A percentile compares a stretch with the other conserved stretches of the same genome.
Conservation (phyloP, 2,329 filamentous ascomycete genomes). For the Trichoderma endophyticum region DNA sequence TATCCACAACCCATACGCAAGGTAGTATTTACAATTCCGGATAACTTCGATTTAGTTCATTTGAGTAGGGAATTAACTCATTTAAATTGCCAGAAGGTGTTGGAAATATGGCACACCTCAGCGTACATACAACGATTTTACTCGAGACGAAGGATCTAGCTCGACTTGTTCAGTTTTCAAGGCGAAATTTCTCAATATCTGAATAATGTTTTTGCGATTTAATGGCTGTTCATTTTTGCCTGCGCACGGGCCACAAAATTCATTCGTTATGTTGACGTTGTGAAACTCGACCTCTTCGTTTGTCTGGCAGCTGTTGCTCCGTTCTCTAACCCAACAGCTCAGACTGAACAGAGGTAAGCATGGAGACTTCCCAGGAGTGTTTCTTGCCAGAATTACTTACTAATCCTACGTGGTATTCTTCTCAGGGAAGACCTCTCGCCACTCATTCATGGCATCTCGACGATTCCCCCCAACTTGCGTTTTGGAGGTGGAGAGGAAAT, state of each 20-base stretch:
- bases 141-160: neutral
- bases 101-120: neutral
- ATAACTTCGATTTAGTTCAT: neutral
- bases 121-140: neutral
- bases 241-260: neutral
- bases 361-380: neutral
- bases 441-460: neutral
- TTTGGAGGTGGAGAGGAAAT: neutral
- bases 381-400: neutral
- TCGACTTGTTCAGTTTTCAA: neutral
- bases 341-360: neutral
- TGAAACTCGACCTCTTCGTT: neutral
- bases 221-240: neutral
- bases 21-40: neutral
- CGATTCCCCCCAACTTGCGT: neutral
- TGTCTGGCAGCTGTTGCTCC: neutral
- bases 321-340: neutral
- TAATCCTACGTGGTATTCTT: neutral
- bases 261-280: neutral
- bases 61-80: neutral
- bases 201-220: accelerated
- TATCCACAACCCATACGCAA: neutral
- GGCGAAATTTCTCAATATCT: neutral
- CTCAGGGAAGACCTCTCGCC: neutral
- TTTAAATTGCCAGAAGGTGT: neutral